A percentile compares a stretch with the other conserved stretches of the same genome.
phyloP scores from a whole-genome alignment of 1,284 basidiomycete genomes.

The Boletellus deceptivus region DNA sequence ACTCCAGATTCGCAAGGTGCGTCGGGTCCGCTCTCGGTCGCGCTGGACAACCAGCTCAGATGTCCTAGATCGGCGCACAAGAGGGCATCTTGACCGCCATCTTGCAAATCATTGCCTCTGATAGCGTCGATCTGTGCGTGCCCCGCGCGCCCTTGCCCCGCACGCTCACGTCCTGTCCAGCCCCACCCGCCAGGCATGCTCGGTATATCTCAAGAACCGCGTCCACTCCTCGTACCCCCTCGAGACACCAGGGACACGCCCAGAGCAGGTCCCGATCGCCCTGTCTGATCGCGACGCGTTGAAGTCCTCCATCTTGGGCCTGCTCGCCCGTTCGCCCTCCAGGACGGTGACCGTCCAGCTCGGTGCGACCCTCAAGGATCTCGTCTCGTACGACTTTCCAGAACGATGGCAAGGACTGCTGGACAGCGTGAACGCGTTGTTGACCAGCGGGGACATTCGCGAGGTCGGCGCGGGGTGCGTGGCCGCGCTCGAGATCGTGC shows the following conservation, averaged over 20 bases:
- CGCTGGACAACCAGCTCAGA: constrained; percentile 2
- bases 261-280: constrained; percentile 61
- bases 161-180: constrained; percentile 36
- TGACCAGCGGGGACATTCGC: constrained; percentile 60
- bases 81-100: constrained; percentile 78
- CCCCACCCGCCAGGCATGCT: constrained; percentile 73
- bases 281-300: constrained; percentile 67
- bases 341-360: constrained; percentile 74
- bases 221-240: constrained; percentile 61
- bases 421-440: constrained; percentile 58
- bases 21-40: constrained; percentile 10
- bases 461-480: constrained; percentile 79
- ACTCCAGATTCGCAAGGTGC: constrained; percentile 79
- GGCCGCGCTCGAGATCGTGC: constrained; percentile 69
- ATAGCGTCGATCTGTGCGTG: constrained; percentile 74
- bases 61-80: constrained; percentile 64
- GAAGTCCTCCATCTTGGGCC: constrained; percentile 60
- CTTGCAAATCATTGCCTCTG: constrained; percentile 76
- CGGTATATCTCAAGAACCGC: constrained; percentile 86
- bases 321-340: constrained; percentile 66
- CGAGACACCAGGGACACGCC: constrained; percentile 44
- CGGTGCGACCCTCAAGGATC: constrained; percentile 64
- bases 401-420: constrained; percentile 68
- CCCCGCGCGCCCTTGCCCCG: not conserved
- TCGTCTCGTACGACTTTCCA: constrained; percentile 74